Evolutionary conservation across 2,329 filamentous ascomycete genomes (phyloP), one percentile per base, ranked within the genome.

Genomic region (Aspergillus fijiensis): DNA sequence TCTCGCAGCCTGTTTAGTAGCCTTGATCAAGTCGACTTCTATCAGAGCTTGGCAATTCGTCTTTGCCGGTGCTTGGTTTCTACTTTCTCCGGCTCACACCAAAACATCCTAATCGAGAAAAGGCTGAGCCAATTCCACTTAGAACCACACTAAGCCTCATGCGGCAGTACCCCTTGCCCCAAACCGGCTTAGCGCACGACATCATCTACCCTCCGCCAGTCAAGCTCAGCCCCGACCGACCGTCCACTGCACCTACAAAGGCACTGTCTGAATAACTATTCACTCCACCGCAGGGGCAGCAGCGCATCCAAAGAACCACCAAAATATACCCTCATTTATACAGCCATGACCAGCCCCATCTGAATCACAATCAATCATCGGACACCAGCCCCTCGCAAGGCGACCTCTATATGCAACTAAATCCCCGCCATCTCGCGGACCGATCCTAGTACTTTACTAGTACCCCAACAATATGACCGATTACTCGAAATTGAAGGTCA

Each of bases 401-500:
- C 39, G 39, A 42, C 39, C 14, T 42, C 7, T 42, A 42, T n/a
- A 42, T 42, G 39, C 39, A 42, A 1, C 39, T n/a, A 12, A n/a
- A 16, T 42, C 39, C 16, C 16, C 6, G 6, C 39, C 33, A 3
- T 35, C 14, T 35, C 39, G 39, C 39, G 16, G 16, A 42, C 16
- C 14, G 2, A 42, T 42, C 6, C 39, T 29, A 29, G 27, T 9
- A 29, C 27, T 29, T 9, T 1, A 10, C 27, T 29, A 42, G 11
- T 12, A 42, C 14, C 14, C 23, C 54, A 25, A 54, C 63, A 72
- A 47, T 35, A 84, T 84, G 82, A 76, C 78, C 61, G 82, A 84
- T 65, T 85, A 82, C 72, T 79, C 72, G 58, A 82, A 81, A 75
- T 82, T 88, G 70, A 93, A 90, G 77, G 90, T 94, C 63, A 81